Conservation (phyloP, 176 grass and related monocot genomes). For the Aegilops umbellulata region DNA sequence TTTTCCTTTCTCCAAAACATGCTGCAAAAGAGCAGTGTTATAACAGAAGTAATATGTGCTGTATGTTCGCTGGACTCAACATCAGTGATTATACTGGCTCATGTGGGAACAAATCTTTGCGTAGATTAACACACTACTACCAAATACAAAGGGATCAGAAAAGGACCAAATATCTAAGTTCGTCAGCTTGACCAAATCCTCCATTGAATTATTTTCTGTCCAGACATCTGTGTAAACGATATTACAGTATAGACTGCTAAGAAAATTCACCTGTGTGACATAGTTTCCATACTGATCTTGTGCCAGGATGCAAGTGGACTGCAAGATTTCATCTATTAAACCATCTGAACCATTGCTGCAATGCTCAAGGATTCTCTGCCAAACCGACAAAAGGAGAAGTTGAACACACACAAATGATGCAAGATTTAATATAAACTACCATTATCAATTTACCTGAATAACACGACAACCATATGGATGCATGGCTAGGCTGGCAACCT, state of each 20-base stretch:
- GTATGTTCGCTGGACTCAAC: background rate
- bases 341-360: conserved; percentile 57
- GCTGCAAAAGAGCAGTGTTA: conserved; percentile 45
- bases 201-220: background rate
- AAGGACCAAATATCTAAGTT: background rate
- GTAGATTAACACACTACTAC: background rate
- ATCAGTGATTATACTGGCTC: background rate
- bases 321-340: conserved; percentile 93
- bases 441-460: conserved; percentile 70
- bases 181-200: background rate
- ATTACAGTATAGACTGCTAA: background rate
- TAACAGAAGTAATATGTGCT: background rate
- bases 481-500: conserved; percentile 76
- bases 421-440: background rate
- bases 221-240: background rate
- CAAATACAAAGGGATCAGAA: background rate
- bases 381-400: background rate
- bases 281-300: conserved; percentile 99
- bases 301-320: conserved; percentile 69
- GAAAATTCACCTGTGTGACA: conserved; percentile 70
- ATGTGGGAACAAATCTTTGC: background rate
- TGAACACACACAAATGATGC: background rate
- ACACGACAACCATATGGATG: conserved; percentile 96
- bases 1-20: conserved; percentile 82
- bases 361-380: conserved; percentile 85